Conservation (phyloP, 495 filamentous ascomycete species). For the Gamarada debralockiae region DNA sequence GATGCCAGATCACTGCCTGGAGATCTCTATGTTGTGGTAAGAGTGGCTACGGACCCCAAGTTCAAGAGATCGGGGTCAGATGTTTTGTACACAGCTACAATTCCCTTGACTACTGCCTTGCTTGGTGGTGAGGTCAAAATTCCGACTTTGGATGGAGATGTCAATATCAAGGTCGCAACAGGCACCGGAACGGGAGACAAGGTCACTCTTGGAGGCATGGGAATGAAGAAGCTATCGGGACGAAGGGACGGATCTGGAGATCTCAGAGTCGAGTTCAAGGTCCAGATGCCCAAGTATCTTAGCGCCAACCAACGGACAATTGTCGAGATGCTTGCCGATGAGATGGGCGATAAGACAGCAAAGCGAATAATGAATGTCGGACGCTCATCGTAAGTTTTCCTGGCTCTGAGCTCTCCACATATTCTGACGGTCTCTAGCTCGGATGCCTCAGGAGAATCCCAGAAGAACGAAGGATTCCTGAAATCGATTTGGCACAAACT, state of each 20-base stretch:
- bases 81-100: slow-evolving; percentile 84
- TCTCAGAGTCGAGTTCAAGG: slow-evolving; percentile 89
- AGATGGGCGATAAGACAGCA: slow-evolving; percentile 88
- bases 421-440: background rate
- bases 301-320: slow-evolving; percentile 85
- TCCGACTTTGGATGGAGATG: slow-evolving; percentile 86
- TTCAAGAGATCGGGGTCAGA: slow-evolving; percentile 85
- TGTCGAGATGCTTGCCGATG: slow-evolving; percentile 91
- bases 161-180: slow-evolving; percentile 80
- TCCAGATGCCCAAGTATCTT: slow-evolving; percentile 90
- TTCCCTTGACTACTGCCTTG: slow-evolving; percentile 89
- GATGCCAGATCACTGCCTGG: slow-evolving; percentile 61
- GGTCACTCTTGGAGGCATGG: slow-evolving; percentile 80
- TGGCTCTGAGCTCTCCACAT: background rate
- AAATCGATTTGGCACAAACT: slow-evolving; percentile 87
- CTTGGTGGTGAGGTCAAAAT: slow-evolving; percentile 86
- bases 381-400: background rate
- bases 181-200: slow-evolving; percentile 92
- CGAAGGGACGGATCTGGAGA: slow-evolving; percentile 62
- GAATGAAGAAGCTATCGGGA: slow-evolving; percentile 75
- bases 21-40: slow-evolving; percentile 83
- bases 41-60: slow-evolving; percentile 77
- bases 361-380: slow-evolving; percentile 73
- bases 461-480: slow-evolving; percentile 79
- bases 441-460: slow-evolving; percentile 33